Percentiles rank a stretch among this genome's conserved stretches.
These are phyloP conservation scores for Diphasiastrum complanatum DNA, from an alignment of 83 land plant genomes.

Conservation along the genomic window DNA sequence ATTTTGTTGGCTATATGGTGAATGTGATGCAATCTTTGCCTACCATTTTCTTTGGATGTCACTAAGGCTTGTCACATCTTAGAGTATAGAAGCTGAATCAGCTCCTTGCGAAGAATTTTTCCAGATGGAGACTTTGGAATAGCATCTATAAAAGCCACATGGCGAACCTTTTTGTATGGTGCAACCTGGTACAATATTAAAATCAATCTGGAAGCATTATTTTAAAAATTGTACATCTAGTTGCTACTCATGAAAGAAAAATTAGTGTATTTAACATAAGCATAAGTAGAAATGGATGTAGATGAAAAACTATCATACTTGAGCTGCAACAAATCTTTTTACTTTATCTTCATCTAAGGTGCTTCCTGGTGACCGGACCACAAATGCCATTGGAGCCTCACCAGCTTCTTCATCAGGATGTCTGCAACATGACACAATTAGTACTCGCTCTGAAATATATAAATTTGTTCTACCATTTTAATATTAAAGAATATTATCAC, in stretches of 20 bases:
- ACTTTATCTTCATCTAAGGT: conserved; percentile 5
- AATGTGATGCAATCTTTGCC: no score
- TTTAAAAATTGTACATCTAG: no score
- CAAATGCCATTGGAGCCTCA: conserved; percentile 12
- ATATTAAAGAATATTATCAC: no score
- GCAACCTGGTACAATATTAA: conserved; percentile 40
- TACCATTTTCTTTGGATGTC: no score
- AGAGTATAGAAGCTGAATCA: no score
- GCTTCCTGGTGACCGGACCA: conserved; percentile 11
- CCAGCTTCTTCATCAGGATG: conserved; percentile 25
- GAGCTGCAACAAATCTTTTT: conserved; percentile 18
- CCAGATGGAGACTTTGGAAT: conserved; percentile 60
- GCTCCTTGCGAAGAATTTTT: conserved; percentile 40
- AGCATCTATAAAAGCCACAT: conserved; percentile 31
- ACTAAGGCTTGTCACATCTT: no score
- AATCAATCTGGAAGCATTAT: not conserved
- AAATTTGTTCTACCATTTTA: no score
- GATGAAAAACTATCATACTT: conserved; percentile 1
- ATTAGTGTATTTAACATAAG: no score
- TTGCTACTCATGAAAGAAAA: no score
- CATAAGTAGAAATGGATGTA: not conserved
- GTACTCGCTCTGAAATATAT: no score
- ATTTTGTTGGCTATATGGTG: no score
- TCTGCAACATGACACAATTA: conserved; percentile 5
- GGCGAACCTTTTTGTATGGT: conserved; percentile 54